Conservation (phyloP, 768 basidiomycete species). For the Lactifluus piperatus region DNA sequence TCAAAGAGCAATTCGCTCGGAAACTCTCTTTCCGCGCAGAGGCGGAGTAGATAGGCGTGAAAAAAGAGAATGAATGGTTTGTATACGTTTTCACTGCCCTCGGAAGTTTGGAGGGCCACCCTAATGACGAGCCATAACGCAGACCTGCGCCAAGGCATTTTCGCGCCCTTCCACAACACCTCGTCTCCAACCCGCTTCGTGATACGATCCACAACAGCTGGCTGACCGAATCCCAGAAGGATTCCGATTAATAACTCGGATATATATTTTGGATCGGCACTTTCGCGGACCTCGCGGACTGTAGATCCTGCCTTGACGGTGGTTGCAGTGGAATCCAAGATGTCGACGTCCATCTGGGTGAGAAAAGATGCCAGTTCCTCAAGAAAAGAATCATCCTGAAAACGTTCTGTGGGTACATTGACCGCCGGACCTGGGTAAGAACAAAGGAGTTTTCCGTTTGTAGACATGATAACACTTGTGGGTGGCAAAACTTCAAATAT, state of each 20-base stretch:
- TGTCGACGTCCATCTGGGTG: conserved; percentile 28
- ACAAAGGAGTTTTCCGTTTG: conserved; percentile 36
- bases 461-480: conserved; percentile 29
- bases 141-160: conserved; percentile 1
- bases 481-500: conserved; percentile 38
- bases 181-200: background rate
- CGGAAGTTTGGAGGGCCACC: background rate
- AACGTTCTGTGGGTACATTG: conserved; percentile 25
- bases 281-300: conserved; percentile 31
- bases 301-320: conserved; percentile 26
- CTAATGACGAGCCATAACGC: background rate
- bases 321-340: conserved; percentile 29
- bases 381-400: conserved; percentile 27
- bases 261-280: conserved; percentile 38
- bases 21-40: background rate
- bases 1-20: background rate
- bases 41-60: background rate
- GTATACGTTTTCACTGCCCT: background rate
- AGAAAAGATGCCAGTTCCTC: conserved; percentile 33
- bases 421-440: conserved; percentile 40
- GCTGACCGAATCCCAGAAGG: conserved; percentile 18
- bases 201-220: background rate
- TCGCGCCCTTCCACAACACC: background rate
- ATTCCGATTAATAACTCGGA: conserved; percentile 40
- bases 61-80: background rate